Evolutionary conservation across 495 filamentous ascomycete species (phyloP).

Genomic region (Daldinia caldariorum): DNA sequence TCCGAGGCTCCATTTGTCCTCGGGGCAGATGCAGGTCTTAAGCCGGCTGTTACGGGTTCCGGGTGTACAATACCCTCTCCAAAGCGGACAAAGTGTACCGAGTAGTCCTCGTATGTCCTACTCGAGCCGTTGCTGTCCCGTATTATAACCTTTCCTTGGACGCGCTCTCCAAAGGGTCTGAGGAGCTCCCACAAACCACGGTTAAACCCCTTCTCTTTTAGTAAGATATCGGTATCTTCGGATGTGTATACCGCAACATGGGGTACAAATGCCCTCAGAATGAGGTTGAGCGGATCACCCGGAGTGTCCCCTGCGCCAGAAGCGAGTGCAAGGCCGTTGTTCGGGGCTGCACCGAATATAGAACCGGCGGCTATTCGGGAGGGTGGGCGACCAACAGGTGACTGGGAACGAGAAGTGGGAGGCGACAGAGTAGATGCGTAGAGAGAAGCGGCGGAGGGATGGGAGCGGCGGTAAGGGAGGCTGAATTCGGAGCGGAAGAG

Average conservation of each 20-base stretch:
- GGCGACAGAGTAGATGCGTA: slow-evolving; percentile 67
- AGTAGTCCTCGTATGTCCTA: slow-evolving; percentile 86
- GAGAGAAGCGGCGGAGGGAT: slow-evolving; percentile 67
- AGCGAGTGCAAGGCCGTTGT: slow-evolving; percentile 57
- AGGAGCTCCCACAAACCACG: slow-evolving; percentile 85
- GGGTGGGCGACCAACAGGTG: slow-evolving; percentile 65
- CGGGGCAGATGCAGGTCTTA: slow-evolving; percentile 48
- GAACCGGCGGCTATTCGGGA: slow-evolving; percentile 60
- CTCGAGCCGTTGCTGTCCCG: slow-evolving; percentile 88
- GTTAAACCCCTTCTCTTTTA: slow-evolving; percentile 84
- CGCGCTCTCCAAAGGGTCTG: slow-evolving; percentile 88
- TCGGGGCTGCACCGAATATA: slow-evolving; percentile 55
- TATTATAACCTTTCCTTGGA: slow-evolving; percentile 88
- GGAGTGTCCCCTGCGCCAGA: slow-evolving; percentile 60
- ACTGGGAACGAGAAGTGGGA: slow-evolving; percentile 64
- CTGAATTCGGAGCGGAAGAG: slow-evolving; percentile 56
- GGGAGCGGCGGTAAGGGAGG: slow-evolving; percentile 61
- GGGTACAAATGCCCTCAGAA: slow-evolving; percentile 86
- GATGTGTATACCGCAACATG: slow-evolving; percentile 86
- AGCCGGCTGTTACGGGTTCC: slow-evolving; percentile 46
- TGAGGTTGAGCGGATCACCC: slow-evolving; percentile 73
- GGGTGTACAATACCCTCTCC: slow-evolving; percentile 68
- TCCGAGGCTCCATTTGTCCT: slow-evolving; percentile 42
- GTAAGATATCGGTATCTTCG: slow-evolving; percentile 80
- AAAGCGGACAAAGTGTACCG: slow-evolving; percentile 80